Evolutionary conservation across 768 basidiomycete species (phyloP), one percentile per base, ranked within the genome.

Genomic region (Calocera cornea): DNA sequence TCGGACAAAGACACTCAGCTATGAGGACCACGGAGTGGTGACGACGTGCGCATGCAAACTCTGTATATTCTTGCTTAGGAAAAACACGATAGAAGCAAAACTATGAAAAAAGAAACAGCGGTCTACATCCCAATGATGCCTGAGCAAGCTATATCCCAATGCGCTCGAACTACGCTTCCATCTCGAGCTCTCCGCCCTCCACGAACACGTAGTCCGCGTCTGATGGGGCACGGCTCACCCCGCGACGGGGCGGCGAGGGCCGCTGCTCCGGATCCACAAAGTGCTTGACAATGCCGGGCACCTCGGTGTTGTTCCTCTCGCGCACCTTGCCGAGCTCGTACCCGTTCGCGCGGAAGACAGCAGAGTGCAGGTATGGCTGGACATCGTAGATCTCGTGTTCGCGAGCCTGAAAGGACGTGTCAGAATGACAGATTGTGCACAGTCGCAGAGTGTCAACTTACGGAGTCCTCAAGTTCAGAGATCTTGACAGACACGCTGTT

Each of bases 301-400:
- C 27, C 31, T 60, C 54, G 31, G 54, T 60, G 16, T 33, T 33
- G 31, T 60, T 60, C 54, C 31, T 60, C 54, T 60, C 54, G 14
- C 31, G 11, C 16, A 16, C 7, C 19, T 60, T 60, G 54, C 54
- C 44, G 63, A 90, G 74, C 71, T 84, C 85, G 78, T 97, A 99
- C 1, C 95, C 95, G 72, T 99, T 99, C 14, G 90, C 81, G 17
- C 79, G 73, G 76, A 99, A 99, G 31, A 99, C 75, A 70, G 86
- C 87, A 1, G 91, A 94, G 36, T 80, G 83, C 73, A 97, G 76
- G 85, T 98, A 99, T 2, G 92, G 85, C 22, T 83, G 78, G 34
- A 88, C 84, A 74, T 97, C 95, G 74, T 88, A 97, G 64, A 98
- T 97, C 70, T 99, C 97, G 71, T 97, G 88, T 64, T 97, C 97